Evolutionary conservation across 139 green algal species (phyloP).

Genomic region (Chlamydomonas schloesseri): DNA sequence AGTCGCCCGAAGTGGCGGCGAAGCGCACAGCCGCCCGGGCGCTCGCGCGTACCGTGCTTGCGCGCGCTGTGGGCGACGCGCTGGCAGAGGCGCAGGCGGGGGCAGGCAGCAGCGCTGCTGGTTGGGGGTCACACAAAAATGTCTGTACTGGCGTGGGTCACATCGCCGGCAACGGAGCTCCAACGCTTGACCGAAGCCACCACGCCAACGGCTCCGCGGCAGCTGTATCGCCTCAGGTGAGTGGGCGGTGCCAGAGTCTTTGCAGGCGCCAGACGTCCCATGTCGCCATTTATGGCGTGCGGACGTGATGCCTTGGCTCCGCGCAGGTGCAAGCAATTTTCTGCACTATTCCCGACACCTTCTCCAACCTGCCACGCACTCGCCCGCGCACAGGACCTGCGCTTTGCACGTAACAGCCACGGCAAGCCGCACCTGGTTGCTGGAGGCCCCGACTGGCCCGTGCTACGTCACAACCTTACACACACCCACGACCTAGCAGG

Average conservation of each 20-base stretch:
- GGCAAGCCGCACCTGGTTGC: slow-evolving; percentile 30
- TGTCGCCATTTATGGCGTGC: no score
- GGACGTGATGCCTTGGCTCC: no score
- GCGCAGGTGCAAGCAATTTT: no score
- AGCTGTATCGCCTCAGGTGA: neutral
- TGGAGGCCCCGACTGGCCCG: neutral
- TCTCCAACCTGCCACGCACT: neutral
- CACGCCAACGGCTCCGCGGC: neutral
- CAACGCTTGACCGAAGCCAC: no score
- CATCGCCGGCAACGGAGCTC: no score
- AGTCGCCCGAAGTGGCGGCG: neutral
- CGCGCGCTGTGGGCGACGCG: neutral
- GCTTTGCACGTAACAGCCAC: neutral
- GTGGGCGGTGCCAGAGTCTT: no score
- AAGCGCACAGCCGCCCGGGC: slow-evolving; percentile 1
- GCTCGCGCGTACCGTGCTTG: slow-evolving; percentile 13
- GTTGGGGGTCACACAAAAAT: no score
- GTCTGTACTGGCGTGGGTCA: no score
- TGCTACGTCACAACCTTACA: slow-evolving; percentile 36
- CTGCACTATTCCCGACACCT: no score
- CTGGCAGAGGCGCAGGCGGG: neutral
- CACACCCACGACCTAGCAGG: slow-evolving; percentile 44
- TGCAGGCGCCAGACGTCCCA: no score
- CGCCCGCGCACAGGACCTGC: neutral
- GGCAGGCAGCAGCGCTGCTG: neutral